phyloP scores from a whole-genome alignment of 1,284 basidiomycete species.

The Heterobasidion annosum region DNA sequence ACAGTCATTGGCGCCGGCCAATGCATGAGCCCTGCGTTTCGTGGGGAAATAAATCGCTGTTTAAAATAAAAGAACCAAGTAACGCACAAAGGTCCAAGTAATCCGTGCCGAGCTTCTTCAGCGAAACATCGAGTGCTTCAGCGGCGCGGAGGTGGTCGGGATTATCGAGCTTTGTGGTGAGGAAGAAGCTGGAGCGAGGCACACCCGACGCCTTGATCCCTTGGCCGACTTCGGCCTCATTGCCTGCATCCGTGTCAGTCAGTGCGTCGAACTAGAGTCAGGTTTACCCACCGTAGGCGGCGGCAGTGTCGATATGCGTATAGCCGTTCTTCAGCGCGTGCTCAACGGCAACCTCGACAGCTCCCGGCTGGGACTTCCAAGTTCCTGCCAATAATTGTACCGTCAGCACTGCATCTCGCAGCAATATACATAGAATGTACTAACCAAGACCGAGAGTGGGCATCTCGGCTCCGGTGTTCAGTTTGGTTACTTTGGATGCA shows the following conservation, averaged over 20 bases:
- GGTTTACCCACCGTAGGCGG: slow-evolving; percentile 22
- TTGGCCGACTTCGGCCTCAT: slow-evolving; percentile 67
- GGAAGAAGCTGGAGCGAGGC: slow-evolving; percentile 58
- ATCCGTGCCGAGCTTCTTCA: slow-evolving; percentile 58
- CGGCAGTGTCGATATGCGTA: slow-evolving; percentile 65
- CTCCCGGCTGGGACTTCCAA: slow-evolving; percentile 66
- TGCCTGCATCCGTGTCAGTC: slow-evolving; percentile 20
- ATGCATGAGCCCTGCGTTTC: slow-evolving; percentile 65
- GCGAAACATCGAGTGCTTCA: slow-evolving; percentile 62
- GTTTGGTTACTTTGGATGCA: slow-evolving; percentile 22
- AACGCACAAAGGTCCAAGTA: slow-evolving; percentile 72
- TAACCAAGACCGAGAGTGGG: slow-evolving; percentile 70
- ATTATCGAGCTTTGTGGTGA: slow-evolving; percentile 76
- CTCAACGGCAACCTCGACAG: slow-evolving; percentile 61
- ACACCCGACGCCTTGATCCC: slow-evolving; percentile 71
- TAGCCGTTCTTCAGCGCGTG: slow-evolving; percentile 69
- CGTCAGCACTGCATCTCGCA: neutral
- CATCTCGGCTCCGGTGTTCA: slow-evolving; percentile 66
- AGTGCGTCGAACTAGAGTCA: neutral
- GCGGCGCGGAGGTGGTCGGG: slow-evolving; percentile 53
- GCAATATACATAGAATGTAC: slow-evolving; percentile 5
- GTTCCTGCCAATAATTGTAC: slow-evolving; percentile 38
- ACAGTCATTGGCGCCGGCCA: slow-evolving; percentile 60
- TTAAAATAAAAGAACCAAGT: neutral
- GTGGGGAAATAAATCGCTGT: neutral